Evolutionary conservation across 371 early-diverging fungal genomes (phyloP).

Genomic region (Rhizopus arrhizus): DNA sequence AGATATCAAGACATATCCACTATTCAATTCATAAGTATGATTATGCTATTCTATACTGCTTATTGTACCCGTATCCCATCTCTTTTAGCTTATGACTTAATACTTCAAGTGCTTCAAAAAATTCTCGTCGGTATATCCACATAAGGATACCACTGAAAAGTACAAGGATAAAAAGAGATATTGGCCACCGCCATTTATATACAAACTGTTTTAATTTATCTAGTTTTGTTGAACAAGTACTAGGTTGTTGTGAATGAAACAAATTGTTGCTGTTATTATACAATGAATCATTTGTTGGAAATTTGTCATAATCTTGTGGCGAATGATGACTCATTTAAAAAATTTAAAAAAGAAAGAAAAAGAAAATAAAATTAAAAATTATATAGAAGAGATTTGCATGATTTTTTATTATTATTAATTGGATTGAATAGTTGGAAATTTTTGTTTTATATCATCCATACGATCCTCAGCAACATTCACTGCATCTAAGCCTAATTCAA

Average conservation of each 20-base stretch:
- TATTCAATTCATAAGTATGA: slow-evolving; percentile 8
- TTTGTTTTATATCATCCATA: slow-evolving; percentile 7
- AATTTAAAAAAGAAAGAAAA: no score
- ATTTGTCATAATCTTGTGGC: no score
- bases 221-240: no score
- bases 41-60: neutral
- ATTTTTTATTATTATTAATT: no score
- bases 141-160: slow-evolving; percentile 28
- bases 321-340: no score
- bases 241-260: no score
- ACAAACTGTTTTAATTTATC: neutral
- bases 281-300: no score
- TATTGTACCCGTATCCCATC: slow-evolving; percentile 40
- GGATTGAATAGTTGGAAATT: slow-evolving; percentile 6
- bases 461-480: slow-evolving; percentile 11
- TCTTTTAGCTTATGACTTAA: slow-evolving; percentile 31
- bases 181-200: slow-evolving; percentile 17
- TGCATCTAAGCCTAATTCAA: slow-evolving; percentile 7
- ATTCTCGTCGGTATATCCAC: slow-evolving; percentile 32
- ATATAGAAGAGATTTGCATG: no score
- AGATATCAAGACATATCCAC: slow-evolving; percentile 48
- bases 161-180: neutral
- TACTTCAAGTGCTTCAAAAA: slow-evolving; percentile 38
- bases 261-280: no score
- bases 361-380: no score